Evolutionary conservation across 768 basidiomycete species (phyloP).

Genomic region (Trametes elegans): DNA sequence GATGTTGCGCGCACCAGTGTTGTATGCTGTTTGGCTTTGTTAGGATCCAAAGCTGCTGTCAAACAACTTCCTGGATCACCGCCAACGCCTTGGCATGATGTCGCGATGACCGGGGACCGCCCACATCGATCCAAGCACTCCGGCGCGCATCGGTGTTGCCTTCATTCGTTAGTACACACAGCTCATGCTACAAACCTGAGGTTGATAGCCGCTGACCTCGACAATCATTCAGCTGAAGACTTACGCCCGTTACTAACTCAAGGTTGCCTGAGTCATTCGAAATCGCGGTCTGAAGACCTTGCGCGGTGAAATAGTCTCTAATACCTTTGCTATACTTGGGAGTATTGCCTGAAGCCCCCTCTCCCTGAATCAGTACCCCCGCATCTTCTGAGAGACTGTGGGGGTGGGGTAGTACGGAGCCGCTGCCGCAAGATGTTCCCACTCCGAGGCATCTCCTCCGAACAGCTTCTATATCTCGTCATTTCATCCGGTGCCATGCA

Average conservation of each 20-base stretch:
- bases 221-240: no score
- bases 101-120: no score
- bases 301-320: no score
- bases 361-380: background rate
- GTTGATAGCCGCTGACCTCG: no score
- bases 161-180: no score
- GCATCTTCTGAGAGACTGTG: background rate
- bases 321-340: no score
- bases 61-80: background rate
- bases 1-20: background rate
- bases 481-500: background rate
- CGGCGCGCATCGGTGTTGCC: background rate
- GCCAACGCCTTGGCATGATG: background rate
- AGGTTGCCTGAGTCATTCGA: no score
- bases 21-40: constrained; percentile 13
- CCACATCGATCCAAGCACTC: background rate
- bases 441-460: background rate
- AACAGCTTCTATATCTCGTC: background rate
- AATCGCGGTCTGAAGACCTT: no score
- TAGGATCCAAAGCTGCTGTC: constrained; percentile 19
- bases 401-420: constrained; percentile 17
- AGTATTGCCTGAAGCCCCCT: background rate
- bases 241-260: no score
- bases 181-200: no score
- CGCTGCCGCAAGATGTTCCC: constrained; percentile 1